Evolutionary conservation across 1,284 basidiomycete species (phyloP), one percentile per base, ranked within the genome.

Genomic region (Cystobasidiaceae sp.): DNA sequence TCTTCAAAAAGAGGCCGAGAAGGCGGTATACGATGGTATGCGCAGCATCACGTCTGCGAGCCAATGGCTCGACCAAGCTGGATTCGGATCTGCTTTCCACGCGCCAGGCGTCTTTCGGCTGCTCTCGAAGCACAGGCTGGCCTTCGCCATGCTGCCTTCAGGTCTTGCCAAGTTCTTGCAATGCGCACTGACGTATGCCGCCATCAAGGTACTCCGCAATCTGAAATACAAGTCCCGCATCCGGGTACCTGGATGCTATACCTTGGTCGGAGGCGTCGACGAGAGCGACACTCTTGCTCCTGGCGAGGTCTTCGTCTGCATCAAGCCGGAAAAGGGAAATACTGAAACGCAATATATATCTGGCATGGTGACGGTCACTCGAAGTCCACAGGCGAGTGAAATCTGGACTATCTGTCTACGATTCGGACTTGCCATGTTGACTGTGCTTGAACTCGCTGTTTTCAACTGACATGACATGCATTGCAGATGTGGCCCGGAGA

Each of bases 221-320:
- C 23, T 54, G 11, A 54, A 41, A 23, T 54, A 30, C 34, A 37
- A 54, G 41, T 54, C 33, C 25, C 51, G 34, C 6, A 13, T 54
- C 3, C 51, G 33, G 37, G 13, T 54, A 3, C 11, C 33, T 13
- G 51, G 51, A 25, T 54, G 33, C 34, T 54, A 54, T 25, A 54
- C 32, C 13, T n/a, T 54, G 6, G 51, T 54, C 27, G 51, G 51
- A 11, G 51, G 51, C 37, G 37, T 54, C 21, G 51, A 54, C 23
- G 51, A 54, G 33, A 30, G 27, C 3, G 28, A 23, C n/a, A 23
- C 15, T 5, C 34, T 54, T 19, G 27, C 21, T 39, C 17, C 4
- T 9, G 51, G 25, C 2, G 51, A 54, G 19, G 51, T 54, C 3
- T 54, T 37, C 51, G 23, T 54, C 13, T 37, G 32, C 13, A 23